Evolutionary conservation across 306 rosid genomes (phyloP), one percentile per base, ranked within the genome.

Genomic region (Arachis stenosperma): DNA sequence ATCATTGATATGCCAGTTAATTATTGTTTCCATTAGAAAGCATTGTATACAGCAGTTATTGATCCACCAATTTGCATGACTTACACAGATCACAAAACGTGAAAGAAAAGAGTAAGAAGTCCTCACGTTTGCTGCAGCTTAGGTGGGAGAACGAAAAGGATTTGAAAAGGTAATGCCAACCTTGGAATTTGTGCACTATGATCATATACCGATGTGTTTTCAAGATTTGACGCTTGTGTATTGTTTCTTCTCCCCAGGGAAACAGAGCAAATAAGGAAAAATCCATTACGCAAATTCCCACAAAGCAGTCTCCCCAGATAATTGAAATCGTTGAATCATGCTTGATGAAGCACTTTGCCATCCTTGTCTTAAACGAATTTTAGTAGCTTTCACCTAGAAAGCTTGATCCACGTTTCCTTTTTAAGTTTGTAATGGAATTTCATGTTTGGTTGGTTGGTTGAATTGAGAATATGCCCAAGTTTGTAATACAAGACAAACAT

Each of bases 271-370:
- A 70, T 93, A 59, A 81, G 96, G 84, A 84, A 82, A 86, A 84
- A 90, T 54, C 98, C 98, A 64, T 74, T 93, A n/a, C 93, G 93
- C 67, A 84, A 93, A 65, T 93, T 93, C 37, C 97, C 92, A 53
- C 82, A 78, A 30, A 81, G 44, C 84, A 89, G 91, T 70, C 89
- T 93, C 40, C 97, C 98, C 14, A 86, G 97, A 85, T 89, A 84
- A 71, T 64, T 47, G 56, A 69, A 64, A 57, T 52, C 42, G 8
- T 46, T 40, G 39, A 46, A 12, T 17, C 36, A 30, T 54, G 65
- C 65, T 43, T 46, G 58, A 30, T 50, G 60, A 15, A 8, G 36
- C 12, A 8, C 40, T 46, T 37, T 65, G 70, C 64, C 52, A 14
- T 57, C 8, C 9, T 69, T 57, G 5, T 48, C 33, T 75, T 60